Conservation (phyloP, 2,329 filamentous ascomycete genomes). For the Metarhizium album region DNA sequence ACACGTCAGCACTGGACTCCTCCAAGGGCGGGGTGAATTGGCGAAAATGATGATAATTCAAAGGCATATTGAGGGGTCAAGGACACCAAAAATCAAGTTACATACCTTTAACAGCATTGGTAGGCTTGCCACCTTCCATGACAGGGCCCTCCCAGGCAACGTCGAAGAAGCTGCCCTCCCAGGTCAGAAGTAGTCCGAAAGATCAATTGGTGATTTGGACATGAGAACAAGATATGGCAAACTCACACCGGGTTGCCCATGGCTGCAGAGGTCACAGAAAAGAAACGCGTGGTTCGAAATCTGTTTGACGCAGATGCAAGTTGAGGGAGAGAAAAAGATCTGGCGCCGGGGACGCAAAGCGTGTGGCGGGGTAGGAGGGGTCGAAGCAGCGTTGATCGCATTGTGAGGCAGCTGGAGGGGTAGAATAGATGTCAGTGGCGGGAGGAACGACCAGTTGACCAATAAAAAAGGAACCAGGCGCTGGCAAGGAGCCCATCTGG, state of each 20-base stretch:
- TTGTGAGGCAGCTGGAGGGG: conserved; percentile 32
- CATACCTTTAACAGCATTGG: conserved; percentile 50
- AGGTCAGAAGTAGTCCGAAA: background rate
- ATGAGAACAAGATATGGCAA: background rate
- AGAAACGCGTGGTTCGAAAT: conserved; percentile 31
- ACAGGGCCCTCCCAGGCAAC: conserved; percentile 62
- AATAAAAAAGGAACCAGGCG: conserved; percentile 1
- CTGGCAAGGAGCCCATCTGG: too few relatives aligned
- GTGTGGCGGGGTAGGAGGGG: conserved; percentile 37
- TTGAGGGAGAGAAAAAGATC: conserved; percentile 31
- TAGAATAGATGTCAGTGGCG: conserved; percentile 28
- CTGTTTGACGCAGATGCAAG: conserved; percentile 30
- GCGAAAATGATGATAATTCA: too few relatives aligned
- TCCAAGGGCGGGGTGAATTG: background rate
- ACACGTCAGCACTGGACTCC: conserved; percentile 3
- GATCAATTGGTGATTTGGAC: background rate
- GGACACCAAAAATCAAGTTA: background rate
- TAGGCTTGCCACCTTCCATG: conserved; percentile 48
- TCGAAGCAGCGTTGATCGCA: conserved; percentile 34
- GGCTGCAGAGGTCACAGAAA: conserved; percentile 48
- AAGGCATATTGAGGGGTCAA: background rate
- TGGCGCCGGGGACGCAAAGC: conserved; percentile 27
- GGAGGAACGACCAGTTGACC: conserved; percentile 8
- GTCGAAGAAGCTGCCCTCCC: conserved; percentile 54
- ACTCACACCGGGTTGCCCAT: conserved; percentile 64